Conservation (phyloP, 140 eudicot species). For the Stevia rebaudiana region DNA sequence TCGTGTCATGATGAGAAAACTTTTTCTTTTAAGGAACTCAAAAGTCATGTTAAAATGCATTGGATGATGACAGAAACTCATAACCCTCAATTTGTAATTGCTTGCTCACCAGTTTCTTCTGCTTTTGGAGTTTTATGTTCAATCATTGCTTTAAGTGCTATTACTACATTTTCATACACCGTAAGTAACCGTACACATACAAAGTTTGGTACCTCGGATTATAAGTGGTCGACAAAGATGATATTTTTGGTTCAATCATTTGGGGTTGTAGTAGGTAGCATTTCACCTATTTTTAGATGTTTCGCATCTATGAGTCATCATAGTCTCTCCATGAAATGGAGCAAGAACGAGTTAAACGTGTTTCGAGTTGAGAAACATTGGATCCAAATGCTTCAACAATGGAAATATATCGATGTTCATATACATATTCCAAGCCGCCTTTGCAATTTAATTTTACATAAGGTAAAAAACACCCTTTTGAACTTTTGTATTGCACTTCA, state of each 20-base stretch:
- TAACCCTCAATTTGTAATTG: constrained; percentile 7
- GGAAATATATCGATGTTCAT: not conserved
- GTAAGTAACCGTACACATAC: not conserved
- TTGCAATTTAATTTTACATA: not conserved
- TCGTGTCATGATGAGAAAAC: not conserved
- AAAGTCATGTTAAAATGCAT: not conserved
- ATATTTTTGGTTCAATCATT: not conserved
- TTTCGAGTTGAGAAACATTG: not conserved
- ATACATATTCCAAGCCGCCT: not conserved
- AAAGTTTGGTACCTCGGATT: not conserved
- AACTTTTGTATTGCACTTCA: not conserved
- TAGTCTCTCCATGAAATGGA: not conserved
- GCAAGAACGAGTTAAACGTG: not conserved
- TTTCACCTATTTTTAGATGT: constrained; percentile 1
- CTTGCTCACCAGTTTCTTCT: not conserved
- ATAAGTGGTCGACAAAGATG: not conserved
- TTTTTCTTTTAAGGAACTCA: not conserved
- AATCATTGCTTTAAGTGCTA: not conserved
- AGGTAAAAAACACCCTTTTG: not conserved
- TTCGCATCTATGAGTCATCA: not conserved
- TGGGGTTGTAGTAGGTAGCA: not conserved
- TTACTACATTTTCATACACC: not conserved
- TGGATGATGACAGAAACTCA: constrained; percentile 1
- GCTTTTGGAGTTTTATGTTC: not conserved
- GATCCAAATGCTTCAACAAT: not conserved